Conservation (phyloP, 148 eudicot species). For the Camellia lanceoleosa region DNA sequence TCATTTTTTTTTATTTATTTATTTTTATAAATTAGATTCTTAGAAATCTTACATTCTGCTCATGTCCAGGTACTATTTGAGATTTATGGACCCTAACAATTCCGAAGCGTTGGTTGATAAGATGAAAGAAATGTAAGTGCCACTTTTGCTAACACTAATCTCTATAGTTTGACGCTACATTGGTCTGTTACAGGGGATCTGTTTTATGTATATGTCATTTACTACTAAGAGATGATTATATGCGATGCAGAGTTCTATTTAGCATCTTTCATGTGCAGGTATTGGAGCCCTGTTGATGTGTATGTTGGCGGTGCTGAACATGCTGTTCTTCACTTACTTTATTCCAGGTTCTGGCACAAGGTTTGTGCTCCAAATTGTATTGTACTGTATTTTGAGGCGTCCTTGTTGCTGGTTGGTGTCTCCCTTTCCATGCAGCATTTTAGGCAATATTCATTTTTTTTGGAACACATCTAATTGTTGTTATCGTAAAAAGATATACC, state of each 20-base stretch:
- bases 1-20: too few species aligned
- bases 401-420: background rate
- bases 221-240: background rate
- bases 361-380: constrained; percentile 28
- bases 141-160: constrained; percentile 1
- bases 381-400: background rate
- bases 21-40: too few species aligned
- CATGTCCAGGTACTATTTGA: constrained; percentile 81
- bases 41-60: background rate
- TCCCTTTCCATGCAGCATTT: background rate
- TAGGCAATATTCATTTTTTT: background rate
- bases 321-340: constrained; percentile 98
- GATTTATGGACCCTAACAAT: constrained; percentile 96
- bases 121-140: constrained; percentile 66
- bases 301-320: constrained; percentile 99
- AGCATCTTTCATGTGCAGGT: constrained; percentile 45
- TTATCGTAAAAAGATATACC: background rate
- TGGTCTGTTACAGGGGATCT: background rate
- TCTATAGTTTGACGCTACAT: background rate
- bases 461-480: background rate
- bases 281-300: constrained; percentile 98
- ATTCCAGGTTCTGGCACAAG: constrained; percentile 99
- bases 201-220: too few species aligned
- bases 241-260: constrained; percentile 12
- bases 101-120: constrained; percentile 75